Evolutionary conservation across 345 rosid species (phyloP).

Genomic region (Rhodamnia rubescens): DNA sequence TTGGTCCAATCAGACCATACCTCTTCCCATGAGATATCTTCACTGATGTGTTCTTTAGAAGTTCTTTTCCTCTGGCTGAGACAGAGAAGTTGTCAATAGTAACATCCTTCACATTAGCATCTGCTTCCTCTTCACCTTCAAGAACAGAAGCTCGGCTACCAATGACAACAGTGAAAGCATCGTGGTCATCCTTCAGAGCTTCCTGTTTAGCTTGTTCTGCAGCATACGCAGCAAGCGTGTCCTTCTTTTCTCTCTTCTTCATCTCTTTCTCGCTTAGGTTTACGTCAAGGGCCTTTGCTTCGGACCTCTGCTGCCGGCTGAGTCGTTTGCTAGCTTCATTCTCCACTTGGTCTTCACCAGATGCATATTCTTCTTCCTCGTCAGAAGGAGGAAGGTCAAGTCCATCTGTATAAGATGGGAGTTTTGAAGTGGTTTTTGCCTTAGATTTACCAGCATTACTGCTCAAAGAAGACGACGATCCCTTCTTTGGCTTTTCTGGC

Average conservation of each 20-base stretch:
- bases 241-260: constrained; percentile 81
- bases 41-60: constrained; percentile 70
- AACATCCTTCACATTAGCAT: constrained; percentile 90
- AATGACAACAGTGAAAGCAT: constrained; percentile 91
- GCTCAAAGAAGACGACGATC: constrained; percentile 23
- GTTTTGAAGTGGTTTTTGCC: constrained; percentile 37
- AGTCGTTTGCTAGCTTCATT: constrained; percentile 10
- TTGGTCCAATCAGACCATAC: constrained; percentile 94
- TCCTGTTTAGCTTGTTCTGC: constrained; percentile 54
- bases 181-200: constrained; percentile 86
- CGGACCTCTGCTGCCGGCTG: constrained; percentile 40
- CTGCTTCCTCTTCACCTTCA: constrained; percentile 76
- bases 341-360: constrained; percentile 40
- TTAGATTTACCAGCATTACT: constrained; percentile 24
- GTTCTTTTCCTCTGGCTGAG: constrained; percentile 89
- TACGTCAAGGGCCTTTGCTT: constrained; percentile 37
- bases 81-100: constrained; percentile 82
- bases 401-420: constrained; percentile 61
- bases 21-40: constrained; percentile 94
- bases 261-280: constrained; percentile 59
- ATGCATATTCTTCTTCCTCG: constrained; percentile 47
- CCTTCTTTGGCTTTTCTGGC: constrained; percentile 67
- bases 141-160: constrained; percentile 82
- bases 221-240: constrained; percentile 40
- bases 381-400: constrained; percentile 90